These are phyloP conservation scores for Conticribra weissflogii DNA, from an alignment of 108 stramenopile species.

Conservation along the genomic window DNA sequence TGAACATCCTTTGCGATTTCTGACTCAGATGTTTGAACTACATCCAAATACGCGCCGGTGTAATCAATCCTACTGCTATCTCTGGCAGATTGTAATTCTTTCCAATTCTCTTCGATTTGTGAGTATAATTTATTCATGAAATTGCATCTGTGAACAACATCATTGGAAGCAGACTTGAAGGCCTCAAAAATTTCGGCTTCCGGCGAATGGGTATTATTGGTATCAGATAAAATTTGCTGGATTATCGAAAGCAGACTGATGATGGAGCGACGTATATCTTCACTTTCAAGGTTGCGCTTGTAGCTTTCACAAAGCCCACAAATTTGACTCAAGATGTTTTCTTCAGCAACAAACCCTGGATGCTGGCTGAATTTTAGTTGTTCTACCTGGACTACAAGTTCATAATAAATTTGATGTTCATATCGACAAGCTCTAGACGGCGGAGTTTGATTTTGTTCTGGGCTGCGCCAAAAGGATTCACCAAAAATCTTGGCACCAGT, in stretches of 20 bases:
- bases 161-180: slow-evolving; percentile 10
- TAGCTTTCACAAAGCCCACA: slow-evolving; percentile 24
- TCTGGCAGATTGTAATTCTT: slow-evolving; percentile 18
- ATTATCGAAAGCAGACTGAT: slow-evolving; percentile 2
- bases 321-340: slow-evolving; percentile 15
- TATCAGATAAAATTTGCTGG: slow-evolving; percentile 1
- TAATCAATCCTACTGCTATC: slow-evolving; percentile 8
- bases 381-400: slow-evolving; percentile 18
- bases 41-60: slow-evolving; percentile 10
- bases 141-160: slow-evolving; percentile 12
- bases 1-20: slow-evolving; percentile 9
- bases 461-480: slow-evolving; percentile 26
- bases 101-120: slow-evolving; percentile 21
- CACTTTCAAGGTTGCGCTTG: slow-evolving; percentile 15
- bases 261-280: slow-evolving; percentile 12
- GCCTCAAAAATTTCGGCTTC: slow-evolving; percentile 3
- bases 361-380: slow-evolving; percentile 32
- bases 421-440: slow-evolving; percentile 7
- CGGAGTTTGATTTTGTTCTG: slow-evolving; percentile 10
- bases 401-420: too few species aligned
- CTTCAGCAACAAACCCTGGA: slow-evolving; percentile 31
- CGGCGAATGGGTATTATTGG: not conserved
- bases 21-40: not conserved
- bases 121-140: slow-evolving; percentile 11
- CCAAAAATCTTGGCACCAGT: not conserved